phyloP scores from a whole-genome alignment of 371 early-diverging fungal species.

The Mortierella sp. region DNA sequence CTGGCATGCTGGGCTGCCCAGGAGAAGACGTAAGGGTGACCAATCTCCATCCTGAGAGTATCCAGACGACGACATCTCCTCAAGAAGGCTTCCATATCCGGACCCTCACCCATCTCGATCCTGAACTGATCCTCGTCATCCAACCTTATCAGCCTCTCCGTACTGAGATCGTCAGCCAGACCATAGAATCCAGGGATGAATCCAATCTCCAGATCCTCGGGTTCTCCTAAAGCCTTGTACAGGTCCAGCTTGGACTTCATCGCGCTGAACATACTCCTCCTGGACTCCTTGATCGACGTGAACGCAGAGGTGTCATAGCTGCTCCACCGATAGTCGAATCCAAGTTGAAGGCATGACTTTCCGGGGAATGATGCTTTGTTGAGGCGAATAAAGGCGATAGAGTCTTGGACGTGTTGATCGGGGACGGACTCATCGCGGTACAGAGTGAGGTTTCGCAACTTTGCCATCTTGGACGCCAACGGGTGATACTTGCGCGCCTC shows the following conservation, averaged over 20 bases:
- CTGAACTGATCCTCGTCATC: not conserved
- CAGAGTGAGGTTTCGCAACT: not conserved
- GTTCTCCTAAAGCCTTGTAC: conserved; percentile 16
- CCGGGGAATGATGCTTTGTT: conserved; percentile 16
- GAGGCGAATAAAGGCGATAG: conserved; percentile 14
- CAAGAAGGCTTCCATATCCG: conserved; percentile 11
- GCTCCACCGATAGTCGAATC: conserved; percentile 3
- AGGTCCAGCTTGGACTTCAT: conserved; percentile 11
- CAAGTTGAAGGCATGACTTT: conserved; percentile 11
- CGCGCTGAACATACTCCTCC: not conserved
- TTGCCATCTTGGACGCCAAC: conserved; percentile 7
- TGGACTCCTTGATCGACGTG: not conserved
- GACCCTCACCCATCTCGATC: conserved; percentile 14
- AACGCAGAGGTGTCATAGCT: not conserved
- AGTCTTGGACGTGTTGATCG: not conserved
- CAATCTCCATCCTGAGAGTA: not conserved
- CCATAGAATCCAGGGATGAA: conserved; percentile 10
- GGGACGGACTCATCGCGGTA: not conserved
- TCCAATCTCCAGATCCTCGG: not conserved
- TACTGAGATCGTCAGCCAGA: not conserved
- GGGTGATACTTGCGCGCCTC: not conserved
- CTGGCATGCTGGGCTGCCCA: conserved; percentile 12
- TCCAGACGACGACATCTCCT: conserved; percentile 6
- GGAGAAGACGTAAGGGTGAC: not conserved
- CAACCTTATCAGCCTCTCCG: not conserved